Evolutionary conservation across 371 early-diverging fungal genomes (phyloP).

Genomic region (Rhizopus delemar): DNA sequence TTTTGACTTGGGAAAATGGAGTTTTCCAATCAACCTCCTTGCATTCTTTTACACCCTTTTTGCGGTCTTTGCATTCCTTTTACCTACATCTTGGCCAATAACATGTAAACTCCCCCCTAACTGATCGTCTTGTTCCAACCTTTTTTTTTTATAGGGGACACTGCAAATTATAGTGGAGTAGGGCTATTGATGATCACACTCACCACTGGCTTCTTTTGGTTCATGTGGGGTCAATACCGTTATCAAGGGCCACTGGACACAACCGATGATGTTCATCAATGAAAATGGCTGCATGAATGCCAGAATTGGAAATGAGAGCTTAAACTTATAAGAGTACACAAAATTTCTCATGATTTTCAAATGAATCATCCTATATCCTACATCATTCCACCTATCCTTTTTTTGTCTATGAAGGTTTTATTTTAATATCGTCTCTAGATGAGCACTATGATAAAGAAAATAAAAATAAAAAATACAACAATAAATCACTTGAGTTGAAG

Average conservation of each 20-base stretch:
- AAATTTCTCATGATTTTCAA: not conserved
- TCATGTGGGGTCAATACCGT: conserved; percentile 28
- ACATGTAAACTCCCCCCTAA: conserved; percentile 17
- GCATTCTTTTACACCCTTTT: conserved; percentile 37
- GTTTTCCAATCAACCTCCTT: conserved; percentile 24
- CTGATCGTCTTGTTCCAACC: not conserved
- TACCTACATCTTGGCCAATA: conserved; percentile 46
- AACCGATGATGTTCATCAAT: conserved; percentile 21
- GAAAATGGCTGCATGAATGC: not conserved
- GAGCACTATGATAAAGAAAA: too few relatives aligned
- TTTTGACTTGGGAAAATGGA: conserved; percentile 35
- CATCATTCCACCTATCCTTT: too few relatives aligned
- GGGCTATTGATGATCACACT: conserved; percentile 15
- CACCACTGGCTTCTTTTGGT: conserved; percentile 23
- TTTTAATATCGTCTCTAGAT: too few relatives aligned
- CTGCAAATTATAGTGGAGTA: conserved; percentile 28
- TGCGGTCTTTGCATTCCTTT: conserved; percentile 36
- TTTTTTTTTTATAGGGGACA: conserved; percentile 10
- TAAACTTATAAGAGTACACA: not conserved
- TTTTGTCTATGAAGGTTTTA: too few relatives aligned
- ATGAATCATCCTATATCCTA: not conserved
- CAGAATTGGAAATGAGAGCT: not conserved
- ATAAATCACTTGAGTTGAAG: too few relatives aligned
- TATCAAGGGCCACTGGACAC: conserved; percentile 33
- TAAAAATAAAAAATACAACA: too few relatives aligned